Evolutionary conservation across 768 basidiomycete species (phyloP).

Genomic region (Pholiota microspora): DNA sequence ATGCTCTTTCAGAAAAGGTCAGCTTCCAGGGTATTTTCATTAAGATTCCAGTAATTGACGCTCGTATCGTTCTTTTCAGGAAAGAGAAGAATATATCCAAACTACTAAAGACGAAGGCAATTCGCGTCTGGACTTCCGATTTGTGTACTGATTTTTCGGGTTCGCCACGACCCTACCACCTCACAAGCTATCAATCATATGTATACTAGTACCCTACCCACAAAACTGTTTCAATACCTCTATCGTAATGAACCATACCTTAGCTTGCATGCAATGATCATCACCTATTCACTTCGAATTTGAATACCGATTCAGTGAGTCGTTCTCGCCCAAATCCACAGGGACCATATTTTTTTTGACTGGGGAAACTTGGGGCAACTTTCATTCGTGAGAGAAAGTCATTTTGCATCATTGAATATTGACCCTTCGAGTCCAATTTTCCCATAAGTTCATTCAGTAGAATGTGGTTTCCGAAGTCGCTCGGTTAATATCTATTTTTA

Average conservation of each 20-base stretch:
- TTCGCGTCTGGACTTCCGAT: constrained; percentile 57
- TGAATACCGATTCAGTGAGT: too few species aligned
- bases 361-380: too few species aligned
- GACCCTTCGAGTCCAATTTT: neutral
- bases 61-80: constrained; percentile 29
- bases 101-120: constrained; percentile 63
- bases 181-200: too few species aligned
- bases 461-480: neutral
- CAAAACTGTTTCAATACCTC: too few species aligned
- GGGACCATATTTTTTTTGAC: too few species aligned
- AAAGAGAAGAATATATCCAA: constrained; percentile 54
- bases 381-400: too few species aligned
- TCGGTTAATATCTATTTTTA: neutral
- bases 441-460: neutral
- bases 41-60: neutral
- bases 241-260: too few species aligned
- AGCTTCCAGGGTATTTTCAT: neutral
- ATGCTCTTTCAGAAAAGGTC: constrained; percentile 42
- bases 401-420: too few species aligned
- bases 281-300: neutral
- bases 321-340: too few species aligned
- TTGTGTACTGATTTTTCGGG: constrained; percentile 40
- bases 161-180: too few species aligned
- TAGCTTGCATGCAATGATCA: neutral
- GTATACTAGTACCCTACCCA: too few species aligned